Conservation (phyloP, 2,329 filamentous ascomycete species). For the Xylariales sp. region DNA sequence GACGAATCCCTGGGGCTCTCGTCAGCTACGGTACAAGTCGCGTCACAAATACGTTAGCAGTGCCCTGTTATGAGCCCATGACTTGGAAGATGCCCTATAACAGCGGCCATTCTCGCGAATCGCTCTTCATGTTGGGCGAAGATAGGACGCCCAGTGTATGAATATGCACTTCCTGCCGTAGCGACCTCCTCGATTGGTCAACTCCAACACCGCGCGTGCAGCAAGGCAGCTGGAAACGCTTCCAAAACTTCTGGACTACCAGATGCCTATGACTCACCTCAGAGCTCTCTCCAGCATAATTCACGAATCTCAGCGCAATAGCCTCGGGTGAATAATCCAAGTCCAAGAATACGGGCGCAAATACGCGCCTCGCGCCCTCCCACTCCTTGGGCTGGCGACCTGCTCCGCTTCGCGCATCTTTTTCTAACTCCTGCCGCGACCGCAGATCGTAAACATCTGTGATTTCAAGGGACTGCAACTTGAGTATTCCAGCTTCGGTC, state of each 20-base stretch:
- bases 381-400: conserved; percentile 36
- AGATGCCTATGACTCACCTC: conserved; percentile 29
- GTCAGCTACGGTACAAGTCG: conserved; percentile 5
- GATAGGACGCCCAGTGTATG: too few relatives aligned
- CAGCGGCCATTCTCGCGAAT: too few relatives aligned
- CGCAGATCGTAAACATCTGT: conserved; percentile 35
- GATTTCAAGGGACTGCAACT: conserved; percentile 54
- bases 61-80: too few relatives aligned
- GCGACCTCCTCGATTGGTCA: too few relatives aligned
- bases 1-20: conserved; percentile 49
- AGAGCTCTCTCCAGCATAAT: conserved; percentile 44
- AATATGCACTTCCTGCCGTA: too few relatives aligned
- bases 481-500: conserved; percentile 46
- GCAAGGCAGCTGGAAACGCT: too few relatives aligned
- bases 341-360: conserved; percentile 57
- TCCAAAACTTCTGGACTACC: too few relatives aligned
- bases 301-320: conserved; percentile 49
- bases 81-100: too few relatives aligned
- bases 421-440: conserved; percentile 47
- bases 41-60: too few relatives aligned
- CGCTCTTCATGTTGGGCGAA: too few relatives aligned
- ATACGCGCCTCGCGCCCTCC: conserved; percentile 48
- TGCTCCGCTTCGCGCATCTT: conserved; percentile 36
- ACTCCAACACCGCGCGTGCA: too few relatives aligned
- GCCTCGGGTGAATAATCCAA: conserved; percentile 52